A percentile compares a stretch with the other conserved stretches of the same genome.
These are phyloP conservation scores for Juglanconis sp. DNA, from an alignment of 2,329 filamentous ascomycete genomes.

Conservation along the genomic window DNA sequence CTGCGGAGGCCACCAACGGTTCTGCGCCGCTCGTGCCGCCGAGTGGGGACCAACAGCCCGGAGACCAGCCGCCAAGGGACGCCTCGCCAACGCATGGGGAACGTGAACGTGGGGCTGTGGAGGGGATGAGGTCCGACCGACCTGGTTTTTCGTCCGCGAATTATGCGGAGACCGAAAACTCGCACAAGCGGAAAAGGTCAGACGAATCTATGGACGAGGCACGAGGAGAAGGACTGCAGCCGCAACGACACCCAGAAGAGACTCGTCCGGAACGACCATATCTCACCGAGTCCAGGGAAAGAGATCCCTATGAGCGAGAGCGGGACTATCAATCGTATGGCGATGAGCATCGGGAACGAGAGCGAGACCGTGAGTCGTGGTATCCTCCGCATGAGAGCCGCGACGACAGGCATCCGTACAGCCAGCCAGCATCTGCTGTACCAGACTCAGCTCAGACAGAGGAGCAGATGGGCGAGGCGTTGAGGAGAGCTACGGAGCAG, in stretches of 20 bases:
- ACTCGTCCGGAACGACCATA: slow-evolving; percentile 17
- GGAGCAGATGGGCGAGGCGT: slow-evolving; percentile 45
- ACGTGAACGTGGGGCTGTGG: slow-evolving; percentile 38
- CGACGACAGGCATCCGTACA: slow-evolving; percentile 45
- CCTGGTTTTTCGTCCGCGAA: slow-evolving; percentile 36
- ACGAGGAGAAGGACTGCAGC: slow-evolving; percentile 32
- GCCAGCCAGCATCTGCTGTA: slow-evolving; percentile 43
- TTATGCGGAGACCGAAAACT: slow-evolving; percentile 44
- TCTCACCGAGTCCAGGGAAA: slow-evolving; percentile 22
- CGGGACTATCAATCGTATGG: slow-evolving; percentile 43
- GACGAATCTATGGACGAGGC: slow-evolving; percentile 49
- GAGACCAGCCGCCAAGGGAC: slow-evolving; percentile 26
- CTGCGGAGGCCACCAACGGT: slow-evolving; percentile 30
- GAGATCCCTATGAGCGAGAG: slow-evolving; percentile 18
- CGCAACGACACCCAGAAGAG: slow-evolving; percentile 35
- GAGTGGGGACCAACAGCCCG: slow-evolving; percentile 14
- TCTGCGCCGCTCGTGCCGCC: slow-evolving; percentile 19
- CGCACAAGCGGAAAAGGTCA: slow-evolving; percentile 69
- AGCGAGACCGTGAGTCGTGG: slow-evolving; percentile 45
- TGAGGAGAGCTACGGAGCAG: slow-evolving; percentile 43
- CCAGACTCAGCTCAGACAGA: slow-evolving; percentile 46
- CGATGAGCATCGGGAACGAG: slow-evolving; percentile 44
- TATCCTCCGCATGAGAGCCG: slow-evolving; percentile 41
- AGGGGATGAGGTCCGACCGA: slow-evolving; percentile 37
- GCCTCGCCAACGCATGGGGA: slow-evolving; percentile 29